Base-by-base conservation (phyloP, 352 stramenopile species). In the Globisporangium spinosum region DNA sequence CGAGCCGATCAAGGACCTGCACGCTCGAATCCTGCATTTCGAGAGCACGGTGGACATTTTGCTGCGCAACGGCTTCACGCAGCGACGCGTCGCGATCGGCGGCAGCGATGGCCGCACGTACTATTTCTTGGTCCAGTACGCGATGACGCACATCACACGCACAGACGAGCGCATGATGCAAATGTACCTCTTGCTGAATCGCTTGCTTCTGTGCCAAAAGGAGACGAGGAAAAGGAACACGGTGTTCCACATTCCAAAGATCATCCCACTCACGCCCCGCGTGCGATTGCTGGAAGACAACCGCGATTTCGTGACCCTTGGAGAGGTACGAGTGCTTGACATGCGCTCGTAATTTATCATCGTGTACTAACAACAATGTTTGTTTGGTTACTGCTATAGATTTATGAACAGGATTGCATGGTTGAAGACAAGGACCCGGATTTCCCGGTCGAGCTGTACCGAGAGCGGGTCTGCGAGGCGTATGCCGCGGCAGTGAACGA, bases 121-220 rank as follows among this genome's bases (percentile, higher is more conserved):
- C 73, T 94, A 93, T 70, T 98, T 98, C 72, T 55, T 98, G 60
- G 90, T 97, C 34, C 93, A 98, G 70, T 97, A 97, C 66, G 89
- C 92, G 17, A 96, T 96, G 83, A 96, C 93, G 23, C 89, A 98
- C 77, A 94, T 96, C 59, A 98, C 93, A 23, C 89, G 90, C 47
- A 97, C 89, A n/a, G 92, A 98, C 74, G 91, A 98, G 73, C 85
- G 93, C n/a, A 95, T 97, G 79, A 94, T 95, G 77, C 93, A 98
- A 64, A 93, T 98, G 87, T 95, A 97, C 72, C 67, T 95, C 58
- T 73, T 98, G 68, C 72, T 97, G 40, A 97, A 97, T 68, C 82
- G 89, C 17, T 66, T 98, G 51, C 65, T 98, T 8, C 66, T 89
- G 40, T 86, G 87, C 10, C 86, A 97, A 76, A 93, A 96, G 67